Conservation (phyloP, 1,139 yeast genomes). For the Suzukiozyma palmioleophila region DNA sequence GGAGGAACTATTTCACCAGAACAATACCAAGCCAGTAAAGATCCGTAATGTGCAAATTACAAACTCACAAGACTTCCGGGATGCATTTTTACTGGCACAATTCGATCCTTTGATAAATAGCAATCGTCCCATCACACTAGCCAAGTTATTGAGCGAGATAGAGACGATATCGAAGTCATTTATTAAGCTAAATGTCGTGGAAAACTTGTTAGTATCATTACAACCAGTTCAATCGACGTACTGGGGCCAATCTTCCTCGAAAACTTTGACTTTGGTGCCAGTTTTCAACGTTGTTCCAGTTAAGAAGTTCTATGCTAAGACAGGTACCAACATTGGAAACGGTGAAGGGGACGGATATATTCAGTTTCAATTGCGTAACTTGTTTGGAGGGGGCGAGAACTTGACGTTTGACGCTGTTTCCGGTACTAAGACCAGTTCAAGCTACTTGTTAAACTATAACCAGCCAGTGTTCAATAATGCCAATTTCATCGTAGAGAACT, state of each 20-base stretch:
- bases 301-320: constrained; percentile 67
- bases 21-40: constrained; percentile 40
- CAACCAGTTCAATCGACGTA: constrained; percentile 22
- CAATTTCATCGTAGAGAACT: constrained; percentile 50
- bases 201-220: constrained; percentile 38
- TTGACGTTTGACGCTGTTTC: constrained; percentile 69
- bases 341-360: constrained; percentile 94
- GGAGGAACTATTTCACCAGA: constrained; percentile 37
- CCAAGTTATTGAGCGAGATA: constrained; percentile 31
- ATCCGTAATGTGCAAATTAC: constrained; percentile 49
- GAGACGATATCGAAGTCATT: constrained; percentile 44
- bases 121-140: constrained; percentile 28
- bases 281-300: constrained; percentile 56
- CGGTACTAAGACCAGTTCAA: constrained; percentile 77
- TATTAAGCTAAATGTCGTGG: constrained; percentile 39
- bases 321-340: constrained; percentile 93
- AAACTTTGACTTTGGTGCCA: constrained; percentile 47
- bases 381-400: constrained; percentile 87
- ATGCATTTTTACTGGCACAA: constrained; percentile 49
- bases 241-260: constrained; percentile 2
- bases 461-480: constrained; percentile 58
- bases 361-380: constrained; percentile 67
- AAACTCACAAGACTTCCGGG: constrained; percentile 51
- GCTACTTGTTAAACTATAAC: constrained; percentile 59
- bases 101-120: constrained; percentile 46